Evolutionary conservation across 192 early-diverging fungal genomes (phyloP), one percentile per base, ranked within the genome.

Genomic region (Rhizophagus sp.): DNA sequence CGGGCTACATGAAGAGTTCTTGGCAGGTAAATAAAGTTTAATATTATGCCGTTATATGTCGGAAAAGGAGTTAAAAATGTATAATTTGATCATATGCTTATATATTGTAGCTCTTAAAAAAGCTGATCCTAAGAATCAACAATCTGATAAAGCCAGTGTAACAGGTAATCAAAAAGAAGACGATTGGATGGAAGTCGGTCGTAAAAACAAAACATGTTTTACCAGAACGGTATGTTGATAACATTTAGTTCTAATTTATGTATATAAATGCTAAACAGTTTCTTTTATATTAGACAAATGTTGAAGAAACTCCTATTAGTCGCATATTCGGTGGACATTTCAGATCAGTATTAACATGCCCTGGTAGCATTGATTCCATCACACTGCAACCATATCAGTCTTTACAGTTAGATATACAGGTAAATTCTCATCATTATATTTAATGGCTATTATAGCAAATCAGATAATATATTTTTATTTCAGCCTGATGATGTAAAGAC

Each of bases 1-100:
- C 81, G 98, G 95, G 3, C 85, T 99, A 62, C 97, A 99, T 83
- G 97, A 98, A 77, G 98, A 99, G 81, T 88, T 96, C 81, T 85
- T 81, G 34, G 68, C 73, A 10, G 86, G 86, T 36, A 83, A 81
- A 50, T 79, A 82, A 70, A 22, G 15, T 57, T 52, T 24, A 11
- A 47, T 10, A 17, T 44, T 69, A 9, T 12, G 9, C 12, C 8
- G 10, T 10, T 15, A 73, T 13, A 72, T 6, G 50, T 73, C 6
- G 4, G 4, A 39, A 12, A 49, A 22, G 10, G 8, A 44, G 3
- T 13, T 44, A 30, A 30, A 73, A 3, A 6, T 73, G 9, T 25
- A 27, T 57, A 57, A 57, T 19, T 57, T 57, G 34, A 19, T 70
- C 17, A 70, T n/a, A 34, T 22, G 33, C 3, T 25, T 64, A 27